phyloP scores from a whole-genome alignment of 768 basidiomycete species.

The Leccinellum albellum region DNA sequence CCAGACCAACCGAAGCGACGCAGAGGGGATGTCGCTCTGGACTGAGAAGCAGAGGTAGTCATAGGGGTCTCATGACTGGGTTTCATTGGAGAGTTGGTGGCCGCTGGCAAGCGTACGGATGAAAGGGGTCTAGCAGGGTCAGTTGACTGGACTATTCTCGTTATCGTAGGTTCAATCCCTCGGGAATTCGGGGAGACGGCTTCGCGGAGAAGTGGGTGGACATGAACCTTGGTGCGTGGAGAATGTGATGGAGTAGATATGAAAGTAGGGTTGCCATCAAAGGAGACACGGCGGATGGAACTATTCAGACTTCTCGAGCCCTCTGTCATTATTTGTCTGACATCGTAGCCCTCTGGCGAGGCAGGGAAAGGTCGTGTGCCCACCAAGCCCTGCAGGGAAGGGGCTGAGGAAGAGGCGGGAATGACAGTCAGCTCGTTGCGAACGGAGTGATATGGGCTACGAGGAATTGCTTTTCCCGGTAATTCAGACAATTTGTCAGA shows the following conservation, averaged over 20 bases:
- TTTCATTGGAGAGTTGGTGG: conserved; percentile 13
- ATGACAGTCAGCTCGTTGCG: conserved; percentile 33
- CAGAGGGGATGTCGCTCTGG: conserved; percentile 52
- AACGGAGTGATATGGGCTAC: conserved; percentile 32
- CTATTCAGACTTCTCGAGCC: conserved; percentile 40
- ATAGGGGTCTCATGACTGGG: conserved; percentile 26
- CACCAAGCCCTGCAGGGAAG: conserved; percentile 34
- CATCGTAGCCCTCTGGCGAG: conserved; percentile 11
- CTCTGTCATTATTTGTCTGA: conserved; percentile 32
- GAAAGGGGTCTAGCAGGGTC: conserved; percentile 10
- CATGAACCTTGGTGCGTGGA: conserved; percentile 33
- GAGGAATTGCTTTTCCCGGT: conserved; percentile 34
- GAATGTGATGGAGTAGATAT: conserved; percentile 32
- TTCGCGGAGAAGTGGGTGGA: conserved; percentile 20
- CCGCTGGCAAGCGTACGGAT: conserved; percentile 4
- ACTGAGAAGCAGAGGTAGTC: conserved; percentile 33
- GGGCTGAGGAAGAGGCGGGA: conserved; percentile 41
- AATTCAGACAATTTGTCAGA: conserved; percentile 46
- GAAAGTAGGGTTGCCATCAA: conserved; percentile 41
- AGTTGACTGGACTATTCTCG: conserved; percentile 6
- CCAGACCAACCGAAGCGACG: conserved; percentile 54
- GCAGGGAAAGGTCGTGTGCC: conserved; percentile 18
- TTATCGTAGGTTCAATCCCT: conserved; percentile 12
- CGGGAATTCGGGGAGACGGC: neutral
- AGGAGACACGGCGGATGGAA: conserved; percentile 50